Percentiles rank a stretch among this genome's conserved stretches.
Evolutionary conservation across 1,139 yeast species (phyloP).

Genomic region (Hanseniaspora sp.): DNA sequence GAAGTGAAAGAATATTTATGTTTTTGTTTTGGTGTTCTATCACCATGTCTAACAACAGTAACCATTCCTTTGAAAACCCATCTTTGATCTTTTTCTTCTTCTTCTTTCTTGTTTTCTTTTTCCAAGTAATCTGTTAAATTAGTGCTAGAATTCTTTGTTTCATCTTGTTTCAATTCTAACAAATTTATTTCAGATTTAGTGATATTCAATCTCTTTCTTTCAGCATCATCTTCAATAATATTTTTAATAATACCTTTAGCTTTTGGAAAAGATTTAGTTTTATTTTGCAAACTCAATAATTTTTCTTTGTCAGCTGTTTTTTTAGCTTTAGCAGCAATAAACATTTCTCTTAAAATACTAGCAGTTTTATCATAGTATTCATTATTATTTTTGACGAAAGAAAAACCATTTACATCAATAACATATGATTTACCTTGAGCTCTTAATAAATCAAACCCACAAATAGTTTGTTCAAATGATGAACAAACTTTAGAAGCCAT

Average conservation of each 20-base stretch:
- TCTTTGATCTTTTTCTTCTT: constrained; percentile 81
- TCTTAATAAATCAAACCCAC: constrained; percentile 90
- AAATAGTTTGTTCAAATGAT: constrained; percentile 85
- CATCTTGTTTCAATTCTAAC: constrained; percentile 4
- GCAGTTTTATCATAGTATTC: constrained; percentile 82
- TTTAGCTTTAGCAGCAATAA: constrained; percentile 48
- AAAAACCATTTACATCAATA: constrained; percentile 95
- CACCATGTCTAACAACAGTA: constrained; percentile 90
- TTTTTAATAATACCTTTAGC: constrained; percentile 9
- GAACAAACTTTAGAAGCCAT: constrained; percentile 71
- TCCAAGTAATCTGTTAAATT: not conserved
- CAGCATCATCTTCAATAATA: constrained; percentile 8
- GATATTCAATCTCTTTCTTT: constrained; percentile 17
- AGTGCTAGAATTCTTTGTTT: too few species aligned
- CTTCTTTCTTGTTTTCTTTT: constrained; percentile 26
- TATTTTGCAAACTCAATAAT: constrained; percentile 7
- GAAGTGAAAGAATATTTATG: constrained; percentile 90
- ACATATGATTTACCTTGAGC: constrained; percentile 84
- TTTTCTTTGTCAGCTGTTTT: constrained; percentile 33
- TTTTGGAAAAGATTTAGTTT: constrained; percentile 15
- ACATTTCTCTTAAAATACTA: constrained; percentile 60
- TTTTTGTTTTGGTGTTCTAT: constrained; percentile 97
- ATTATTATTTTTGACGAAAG: constrained; percentile 87
- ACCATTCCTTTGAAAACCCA: constrained; percentile 96
- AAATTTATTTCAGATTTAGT: constrained; percentile 19